phyloP scores from a whole-genome alignment of 2,329 filamentous ascomycete species.

The Epicoccum nigrum region DNA sequence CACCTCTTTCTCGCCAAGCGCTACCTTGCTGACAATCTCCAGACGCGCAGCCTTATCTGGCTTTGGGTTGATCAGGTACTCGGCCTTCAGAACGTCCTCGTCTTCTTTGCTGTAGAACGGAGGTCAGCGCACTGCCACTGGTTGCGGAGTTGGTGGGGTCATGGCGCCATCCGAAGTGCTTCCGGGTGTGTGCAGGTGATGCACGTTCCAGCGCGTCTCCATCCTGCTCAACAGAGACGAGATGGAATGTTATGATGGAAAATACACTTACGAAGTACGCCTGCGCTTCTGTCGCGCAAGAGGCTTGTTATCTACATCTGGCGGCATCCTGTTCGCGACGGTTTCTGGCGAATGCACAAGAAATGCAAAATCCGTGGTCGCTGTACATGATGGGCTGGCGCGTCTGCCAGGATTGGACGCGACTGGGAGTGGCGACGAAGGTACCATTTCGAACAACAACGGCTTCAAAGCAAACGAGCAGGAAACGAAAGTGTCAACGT shows the following conservation, averaged over 20 bases:
- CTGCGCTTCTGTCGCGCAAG: slow-evolving; percentile 66
- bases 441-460: slow-evolving; percentile 22
- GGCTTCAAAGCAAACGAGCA: slow-evolving; percentile 3
- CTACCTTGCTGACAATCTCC: slow-evolving; percentile 82
- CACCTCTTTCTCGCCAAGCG: slow-evolving; percentile 92
- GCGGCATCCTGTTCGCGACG: slow-evolving; percentile 61
- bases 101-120: slow-evolving; percentile 64
- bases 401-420: slow-evolving; percentile 32
- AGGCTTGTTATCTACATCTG: slow-evolving; percentile 64
- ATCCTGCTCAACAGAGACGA: slow-evolving; percentile 26
- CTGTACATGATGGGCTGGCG: slow-evolving; percentile 32
- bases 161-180: slow-evolving; percentile 27
- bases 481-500: slow-evolving; percentile 12
- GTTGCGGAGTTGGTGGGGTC: slow-evolving; percentile 30
- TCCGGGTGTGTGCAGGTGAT: no score
- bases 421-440: slow-evolving; percentile 35
- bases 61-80: slow-evolving; percentile 84
- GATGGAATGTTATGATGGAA: slow-evolving; percentile 18
- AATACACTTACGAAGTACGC: slow-evolving; percentile 61
- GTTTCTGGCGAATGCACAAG: slow-evolving; percentile 66
- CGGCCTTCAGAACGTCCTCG: slow-evolving; percentile 84
- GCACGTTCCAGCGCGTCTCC: slow-evolving; percentile 42
- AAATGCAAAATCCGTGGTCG: slow-evolving; percentile 56
- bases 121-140: slow-evolving; percentile 35
- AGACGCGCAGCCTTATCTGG: slow-evolving; percentile 88